Evolutionary conservation across 139 green algal genomes (phyloP).

Genomic region (Tetradesmus obliquus): DNA sequence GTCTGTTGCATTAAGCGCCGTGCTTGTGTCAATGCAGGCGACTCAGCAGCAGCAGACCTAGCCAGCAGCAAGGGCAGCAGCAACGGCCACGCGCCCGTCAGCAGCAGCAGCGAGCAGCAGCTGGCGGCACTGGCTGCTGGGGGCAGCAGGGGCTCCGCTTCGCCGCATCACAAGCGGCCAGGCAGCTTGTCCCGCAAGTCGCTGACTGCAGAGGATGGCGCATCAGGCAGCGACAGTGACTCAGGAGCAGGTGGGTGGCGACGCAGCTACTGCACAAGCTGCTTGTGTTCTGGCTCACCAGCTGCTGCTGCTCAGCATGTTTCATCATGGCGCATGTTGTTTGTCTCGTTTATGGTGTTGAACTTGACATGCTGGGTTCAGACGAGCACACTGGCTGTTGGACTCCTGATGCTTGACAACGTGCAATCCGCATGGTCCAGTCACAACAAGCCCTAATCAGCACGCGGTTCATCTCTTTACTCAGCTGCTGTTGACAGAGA

Average conservation of each 20-base stretch:
- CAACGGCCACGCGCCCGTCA: not conserved
- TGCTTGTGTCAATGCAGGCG: not conserved
- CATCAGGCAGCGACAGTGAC: conserved; percentile 37
- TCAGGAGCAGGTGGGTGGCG: not conserved
- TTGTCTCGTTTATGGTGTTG: no score
- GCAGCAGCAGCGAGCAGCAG: conserved; percentile 9
- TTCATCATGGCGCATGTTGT: no score
- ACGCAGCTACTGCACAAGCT: not conserved
- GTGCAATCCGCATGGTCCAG: no score
- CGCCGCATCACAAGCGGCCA: not conserved
- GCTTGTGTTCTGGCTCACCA: not conserved
- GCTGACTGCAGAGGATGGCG: not conserved
- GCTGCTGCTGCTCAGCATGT: no score
- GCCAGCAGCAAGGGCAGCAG: not conserved
- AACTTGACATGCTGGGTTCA: no score
- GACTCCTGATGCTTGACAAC: no score
- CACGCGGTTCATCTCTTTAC: no score
- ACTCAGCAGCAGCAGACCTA: not conserved
- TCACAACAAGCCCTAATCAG: no score
- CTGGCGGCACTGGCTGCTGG: not conserved
- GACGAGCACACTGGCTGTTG: no score
- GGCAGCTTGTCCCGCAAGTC: not conserved
- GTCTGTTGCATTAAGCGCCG: not conserved
- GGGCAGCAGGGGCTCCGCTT: not conserved
- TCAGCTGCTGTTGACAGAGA: no score